These are phyloP conservation scores for Piper longum DNA, from an alignment of 164 flowering plant genomes.

Conservation along the genomic window DNA sequence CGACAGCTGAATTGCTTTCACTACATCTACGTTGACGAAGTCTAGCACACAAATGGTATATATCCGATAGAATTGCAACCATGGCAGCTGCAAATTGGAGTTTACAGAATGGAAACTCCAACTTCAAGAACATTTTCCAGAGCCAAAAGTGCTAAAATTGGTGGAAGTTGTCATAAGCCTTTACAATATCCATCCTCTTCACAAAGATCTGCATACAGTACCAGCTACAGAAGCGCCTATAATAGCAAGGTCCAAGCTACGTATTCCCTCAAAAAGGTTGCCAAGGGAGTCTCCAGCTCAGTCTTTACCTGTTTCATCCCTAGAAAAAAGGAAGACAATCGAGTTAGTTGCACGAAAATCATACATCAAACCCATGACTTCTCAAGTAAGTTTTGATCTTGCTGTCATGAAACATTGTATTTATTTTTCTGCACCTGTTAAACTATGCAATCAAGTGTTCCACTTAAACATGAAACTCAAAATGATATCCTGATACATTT, in stretches of 20 bases:
- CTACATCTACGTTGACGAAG: neutral
- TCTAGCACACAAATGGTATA: neutral
- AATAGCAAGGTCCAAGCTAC: constrained; percentile 4
- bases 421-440: neutral
- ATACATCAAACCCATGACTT: neutral
- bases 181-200: neutral
- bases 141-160: neutral
- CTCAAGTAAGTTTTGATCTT: constrained; percentile 19
- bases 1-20: neutral
- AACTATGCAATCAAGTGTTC: neutral
- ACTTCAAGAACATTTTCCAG: neutral
- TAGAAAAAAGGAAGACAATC: neutral
- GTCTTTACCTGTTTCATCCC: constrained; percentile 7
- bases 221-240: neutral
- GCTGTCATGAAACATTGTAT: neutral
- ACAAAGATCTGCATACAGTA: neutral
- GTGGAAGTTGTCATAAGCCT: neutral
- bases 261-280: constrained; percentile 13
- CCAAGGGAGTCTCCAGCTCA: constrained; percentile 15
- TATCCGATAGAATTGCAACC: neutral
- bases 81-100: neutral
- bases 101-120: neutral
- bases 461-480: neutral
- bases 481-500: neutral
- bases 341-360: neutral